These are phyloP conservation scores for Platismatia glauca DNA, from an alignment of 495 filamentous ascomycete species.

Conservation along the genomic window DNA sequence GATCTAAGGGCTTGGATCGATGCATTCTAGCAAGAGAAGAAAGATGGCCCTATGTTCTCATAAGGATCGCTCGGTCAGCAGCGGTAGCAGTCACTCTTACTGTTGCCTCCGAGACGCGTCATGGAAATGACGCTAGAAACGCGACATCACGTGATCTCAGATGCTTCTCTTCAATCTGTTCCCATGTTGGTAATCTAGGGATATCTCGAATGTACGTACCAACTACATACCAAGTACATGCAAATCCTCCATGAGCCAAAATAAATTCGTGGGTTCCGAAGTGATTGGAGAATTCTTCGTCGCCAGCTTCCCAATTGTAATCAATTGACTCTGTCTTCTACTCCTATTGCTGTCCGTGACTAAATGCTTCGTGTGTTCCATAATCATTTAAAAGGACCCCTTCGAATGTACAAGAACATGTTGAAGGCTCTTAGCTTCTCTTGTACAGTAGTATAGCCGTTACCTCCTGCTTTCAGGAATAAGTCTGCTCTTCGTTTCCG, in stretches of 20 bases:
- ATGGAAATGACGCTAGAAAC: neutral
- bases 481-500: too few relatives aligned
- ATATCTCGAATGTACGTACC: neutral
- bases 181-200: neutral
- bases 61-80: neutral
- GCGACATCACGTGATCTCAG: neutral
- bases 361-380: neutral
- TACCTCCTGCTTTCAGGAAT: too few relatives aligned
- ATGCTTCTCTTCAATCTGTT: neutral
- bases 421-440: too few relatives aligned
- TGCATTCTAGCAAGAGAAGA: conserved; percentile 25
- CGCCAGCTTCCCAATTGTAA: neutral
- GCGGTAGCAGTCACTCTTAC: neutral
- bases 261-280: neutral
- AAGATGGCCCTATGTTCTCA: neutral
- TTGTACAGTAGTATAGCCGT: too few relatives aligned
- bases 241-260: neutral
- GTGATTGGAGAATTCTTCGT: neutral
- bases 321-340: neutral
- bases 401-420: too few relatives aligned
- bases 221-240: neutral
- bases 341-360: neutral
- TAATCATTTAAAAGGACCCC: neutral
- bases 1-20: conserved; percentile 31
- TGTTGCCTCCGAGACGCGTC: neutral